Evolutionary conservation across 2,329 filamentous ascomycete genomes (phyloP), one percentile per base, ranked within the genome.

Genomic region (Chaetomium sp.): DNA sequence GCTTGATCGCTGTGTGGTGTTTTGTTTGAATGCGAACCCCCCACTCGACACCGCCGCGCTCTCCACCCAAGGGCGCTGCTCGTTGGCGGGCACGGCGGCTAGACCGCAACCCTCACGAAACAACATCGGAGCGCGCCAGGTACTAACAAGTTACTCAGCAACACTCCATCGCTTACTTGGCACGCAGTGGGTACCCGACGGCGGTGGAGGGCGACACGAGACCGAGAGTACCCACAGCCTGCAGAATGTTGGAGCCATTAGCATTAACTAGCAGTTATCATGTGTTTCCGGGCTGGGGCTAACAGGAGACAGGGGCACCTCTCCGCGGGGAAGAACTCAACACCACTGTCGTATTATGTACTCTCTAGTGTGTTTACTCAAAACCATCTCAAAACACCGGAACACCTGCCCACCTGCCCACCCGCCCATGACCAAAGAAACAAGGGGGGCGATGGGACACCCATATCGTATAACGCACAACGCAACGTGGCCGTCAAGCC

Each of bases 401-500:
- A 42, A 42, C 38, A 16, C 38, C 38, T 42, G 16, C 38, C 38
- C 16, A 42, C n/a, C 27, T 29, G 10, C 21, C 35, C 42, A 57
- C 54, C 54, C 54, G n/a, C n/a, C n/a, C n/a, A n/a, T n/a, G 42
- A 45, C 4, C 27, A 19, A 49, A 3, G 10, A 33, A 29, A 19
- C 45, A 38, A 42, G 7, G 21, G 13, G 10, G 23, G 4, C 10
- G 7, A 23, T n/a, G 7, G 45, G 19, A 23, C n/a, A 29, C 6
- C 27, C 27, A 29, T 29, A 29, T 29, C 27, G 27, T 29, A 29
- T 29, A 10, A 8, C n/a, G 4, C 8, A 10, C 7, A 19, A 47
- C n/a, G 9, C 21, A 25, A 16, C n/a, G 13, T 38, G 38, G 5
- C 38, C 16, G 38, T 69, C 58, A 71, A 16, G 65, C 68, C 67